phyloP scores from a whole-genome alignment of 192 early-diverging fungal genomes.

The Coemansia sp. region DNA sequence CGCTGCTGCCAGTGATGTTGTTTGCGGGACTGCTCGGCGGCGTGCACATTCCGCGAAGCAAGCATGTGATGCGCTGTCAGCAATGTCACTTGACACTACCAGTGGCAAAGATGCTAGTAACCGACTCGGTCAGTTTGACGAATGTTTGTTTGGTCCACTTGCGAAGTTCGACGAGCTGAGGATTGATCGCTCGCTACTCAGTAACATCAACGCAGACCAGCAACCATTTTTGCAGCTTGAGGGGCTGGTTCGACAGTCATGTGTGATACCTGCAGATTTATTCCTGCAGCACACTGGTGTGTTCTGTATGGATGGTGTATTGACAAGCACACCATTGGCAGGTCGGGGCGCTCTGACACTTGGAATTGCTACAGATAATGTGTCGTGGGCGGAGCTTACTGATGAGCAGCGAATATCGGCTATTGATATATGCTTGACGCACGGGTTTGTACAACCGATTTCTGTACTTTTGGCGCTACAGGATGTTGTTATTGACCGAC shows the following conservation, averaged over 20 bases:
- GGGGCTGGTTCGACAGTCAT: neutral
- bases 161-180: neutral
- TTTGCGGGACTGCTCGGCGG: neutral
- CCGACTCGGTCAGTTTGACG: slow-evolving; percentile 4
- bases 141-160: neutral
- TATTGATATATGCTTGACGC: neutral
- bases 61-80: neutral
- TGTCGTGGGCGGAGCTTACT: slow-evolving; percentile 2
- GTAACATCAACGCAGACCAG: neutral
- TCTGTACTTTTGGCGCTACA: neutral
- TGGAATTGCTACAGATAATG: neutral
- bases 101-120: neutral
- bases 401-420: neutral
- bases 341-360: neutral
- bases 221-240: neutral
- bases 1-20: slow-evolving; percentile 3
- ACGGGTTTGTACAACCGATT: neutral
- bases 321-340: neutral
- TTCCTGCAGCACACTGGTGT: neutral
- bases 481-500: neutral
- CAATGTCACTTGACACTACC: neutral
- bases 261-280: neutral
- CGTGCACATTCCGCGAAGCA: neutral
- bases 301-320: neutral
- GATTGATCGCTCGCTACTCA: neutral